Conservation (phyloP, 192 early-diverging fungal species). For the Backusella liffmaniae region DNA sequence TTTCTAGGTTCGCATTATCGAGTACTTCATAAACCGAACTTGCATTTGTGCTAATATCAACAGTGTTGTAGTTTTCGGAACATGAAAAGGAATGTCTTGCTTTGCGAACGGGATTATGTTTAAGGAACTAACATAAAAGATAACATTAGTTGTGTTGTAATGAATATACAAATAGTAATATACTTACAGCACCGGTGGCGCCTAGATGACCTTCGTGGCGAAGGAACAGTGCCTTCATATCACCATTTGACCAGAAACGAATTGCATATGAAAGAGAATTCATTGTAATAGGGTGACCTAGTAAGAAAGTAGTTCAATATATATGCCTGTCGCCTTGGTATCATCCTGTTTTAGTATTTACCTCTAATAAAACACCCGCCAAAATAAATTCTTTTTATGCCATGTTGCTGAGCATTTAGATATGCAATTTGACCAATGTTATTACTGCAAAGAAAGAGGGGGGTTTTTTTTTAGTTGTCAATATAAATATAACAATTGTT, state of each 20-base stretch:
- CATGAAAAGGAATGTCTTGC: constrained; percentile 58
- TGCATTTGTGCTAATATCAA: constrained; percentile 16
- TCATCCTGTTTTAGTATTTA: constrained; percentile 9
- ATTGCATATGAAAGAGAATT: constrained; percentile 96
- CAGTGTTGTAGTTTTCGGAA: constrained; percentile 76
- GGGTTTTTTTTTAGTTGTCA: not conserved
- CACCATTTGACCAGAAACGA: constrained; percentile 95
- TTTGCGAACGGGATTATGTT: constrained; percentile 42
- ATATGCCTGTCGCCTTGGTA: not conserved
- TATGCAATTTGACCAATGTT: constrained; percentile 99
- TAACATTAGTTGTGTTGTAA: no score
- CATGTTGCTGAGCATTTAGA: constrained; percentile 91
- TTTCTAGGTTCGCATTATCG: constrained; percentile 30
- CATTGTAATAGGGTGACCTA: constrained; percentile 94
- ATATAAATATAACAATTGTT: not conserved
- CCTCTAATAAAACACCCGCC: constrained; percentile 96
- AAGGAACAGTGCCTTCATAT: constrained; percentile 91
- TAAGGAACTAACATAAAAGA: constrained; percentile 46
- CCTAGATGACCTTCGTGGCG: constrained; percentile 98
- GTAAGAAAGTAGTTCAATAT: not conserved
- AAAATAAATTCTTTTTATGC: constrained; percentile 89
- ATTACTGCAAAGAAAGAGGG: constrained; percentile 56
- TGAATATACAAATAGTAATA: not conserved
- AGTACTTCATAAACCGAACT: constrained; percentile 28
- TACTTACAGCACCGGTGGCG: constrained; percentile 77